Base-by-base conservation (phyloP, 2,329 filamentous ascomycete species). In the Colletotrichum tamarilloi region DNA sequence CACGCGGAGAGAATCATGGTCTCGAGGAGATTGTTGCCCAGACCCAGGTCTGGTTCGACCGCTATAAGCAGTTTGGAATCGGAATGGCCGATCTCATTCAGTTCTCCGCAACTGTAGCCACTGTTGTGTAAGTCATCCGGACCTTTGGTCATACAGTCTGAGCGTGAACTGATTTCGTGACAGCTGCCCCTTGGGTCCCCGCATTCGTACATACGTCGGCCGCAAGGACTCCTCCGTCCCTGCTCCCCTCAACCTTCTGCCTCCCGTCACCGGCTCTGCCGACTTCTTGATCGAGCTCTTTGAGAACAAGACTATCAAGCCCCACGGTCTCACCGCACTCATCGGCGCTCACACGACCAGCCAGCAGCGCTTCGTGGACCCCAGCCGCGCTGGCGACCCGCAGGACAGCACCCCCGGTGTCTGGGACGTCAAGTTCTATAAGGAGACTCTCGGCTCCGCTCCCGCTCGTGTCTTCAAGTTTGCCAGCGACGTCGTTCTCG, bases 51-150 rank as follows among this genome's bases (percentile, higher is more conserved):
- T 82, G 87, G 71, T 85, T 84, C 72, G 62, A 78, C 35, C 83
- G 86, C 75, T 87, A 84, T 75, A 72, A 67, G 62, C 38, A 68
- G 53, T 80, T 76, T 12, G 76, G 78, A 11, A 84, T 90, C 28
- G 82, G 84, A 2, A 86, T 86, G 75, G 88, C 88, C 46, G 89
- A 91, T 75, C 81, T 90, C 4, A 84, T 89, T 26, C 88, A 90
- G 77, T 86, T 89, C 77, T 86, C 86, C 0, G 82, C 82, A 79
- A 87, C 77, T 69, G 82, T 88, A 30, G 88, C 86, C 24, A 86
- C 87, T 8, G 84, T 87, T 7, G 83, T 85, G 60, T 63, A 63
- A 53, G 60, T 63, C 60, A 49, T 49, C 9, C 19, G 3, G 28
- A 26, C 14, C 5, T 6, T 35, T 19, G 1, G 12, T 62, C 59